Percentiles rank a stretch among this genome's conserved stretches.
phyloP scores from a whole-genome alignment of 2,329 filamentous ascomycete species.

The Diaporthe helianthi region DNA sequence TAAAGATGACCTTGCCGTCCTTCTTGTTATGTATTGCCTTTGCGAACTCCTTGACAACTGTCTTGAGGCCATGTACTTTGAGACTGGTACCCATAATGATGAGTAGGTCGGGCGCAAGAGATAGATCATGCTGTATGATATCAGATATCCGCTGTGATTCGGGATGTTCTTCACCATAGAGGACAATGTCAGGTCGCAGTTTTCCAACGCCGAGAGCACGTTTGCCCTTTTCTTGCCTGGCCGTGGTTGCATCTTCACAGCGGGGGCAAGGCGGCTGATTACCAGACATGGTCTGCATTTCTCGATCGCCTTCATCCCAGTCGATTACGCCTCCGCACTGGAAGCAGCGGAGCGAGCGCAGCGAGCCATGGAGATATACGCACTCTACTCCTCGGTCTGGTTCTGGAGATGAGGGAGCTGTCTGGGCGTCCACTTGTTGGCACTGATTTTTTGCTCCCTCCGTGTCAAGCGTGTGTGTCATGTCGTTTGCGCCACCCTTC shows the following conservation, averaged over 20 bases:
- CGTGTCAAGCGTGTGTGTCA: conserved; percentile 35
- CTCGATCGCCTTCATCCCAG: conserved; percentile 65
- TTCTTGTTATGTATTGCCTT: conserved; percentile 70
- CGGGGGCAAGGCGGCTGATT: conserved; percentile 72
- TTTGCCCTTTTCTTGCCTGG: conserved; percentile 70
- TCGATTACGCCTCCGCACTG: conserved; percentile 63
- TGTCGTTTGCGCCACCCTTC: conserved; percentile 7
- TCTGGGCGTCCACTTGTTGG: conserved; percentile 9
- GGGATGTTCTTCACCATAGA: conserved; percentile 78
- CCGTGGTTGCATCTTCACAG: conserved; percentile 68
- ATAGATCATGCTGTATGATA: conserved; percentile 72
- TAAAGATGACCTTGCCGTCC: conserved; percentile 74
- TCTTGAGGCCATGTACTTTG: conserved; percentile 74
- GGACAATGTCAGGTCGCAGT: conserved; percentile 74
- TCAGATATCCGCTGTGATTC: conserved; percentile 71
- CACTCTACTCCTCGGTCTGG: conserved; percentile 62
- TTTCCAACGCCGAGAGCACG: conserved; percentile 72
- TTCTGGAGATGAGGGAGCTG: conserved; percentile 34
- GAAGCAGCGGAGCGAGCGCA: conserved; percentile 69
- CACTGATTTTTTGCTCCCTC: conserved; percentile 2
- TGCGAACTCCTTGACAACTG: conserved; percentile 74
- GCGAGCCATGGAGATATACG: conserved; percentile 76
- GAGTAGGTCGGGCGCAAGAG: conserved; percentile 69
- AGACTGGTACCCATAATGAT: conserved; percentile 76
- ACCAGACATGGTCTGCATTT: conserved; percentile 65